A percentile compares a stretch with the other conserved stretches of the same genome.
Evolutionary conservation across 148 eudicot species (phyloP).

Genomic region (Chenopodium quinoa): DNA sequence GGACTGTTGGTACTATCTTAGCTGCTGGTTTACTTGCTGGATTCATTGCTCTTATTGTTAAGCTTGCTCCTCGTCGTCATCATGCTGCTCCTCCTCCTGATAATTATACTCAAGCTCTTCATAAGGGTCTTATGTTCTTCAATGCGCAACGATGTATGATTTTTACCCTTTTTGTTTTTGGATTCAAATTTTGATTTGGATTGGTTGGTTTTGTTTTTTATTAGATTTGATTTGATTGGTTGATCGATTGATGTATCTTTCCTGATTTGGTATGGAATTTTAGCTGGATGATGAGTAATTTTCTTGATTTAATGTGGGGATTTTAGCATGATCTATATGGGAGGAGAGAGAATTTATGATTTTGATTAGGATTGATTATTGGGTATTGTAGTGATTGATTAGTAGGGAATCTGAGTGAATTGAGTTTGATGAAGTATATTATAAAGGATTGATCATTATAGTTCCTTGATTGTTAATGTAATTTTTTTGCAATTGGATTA

Average conservation of each 20-base stretch:
- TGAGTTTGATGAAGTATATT: background rate
- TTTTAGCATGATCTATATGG: background rate
- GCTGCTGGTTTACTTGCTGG: constrained; percentile 59
- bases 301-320: background rate
- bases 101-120: constrained; percentile 76
- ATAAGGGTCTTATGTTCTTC: constrained; percentile 92
- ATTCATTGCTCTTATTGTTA: constrained; percentile 60
- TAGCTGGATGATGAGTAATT: no score
- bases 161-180: background rate
- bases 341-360: background rate
- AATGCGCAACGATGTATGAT: constrained; percentile 81
- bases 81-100: constrained; percentile 59
- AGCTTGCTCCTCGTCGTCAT: constrained; percentile 62
- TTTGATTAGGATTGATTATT: background rate
- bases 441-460: background rate
- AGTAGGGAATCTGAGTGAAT: background rate
- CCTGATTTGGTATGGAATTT: background rate
- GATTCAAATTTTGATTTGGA: background rate
- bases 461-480: no score
- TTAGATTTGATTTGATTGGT: background rate
- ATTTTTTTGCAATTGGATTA: background rate
- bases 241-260: background rate
- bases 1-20: constrained; percentile 66
- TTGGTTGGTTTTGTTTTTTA: background rate
- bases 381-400: background rate